Percentiles rank a stretch among this genome's conserved stretches.
Conservation (phyloP, 2,329 filamentous ascomycete species). For the Furcasterigmium sp. region DNA sequence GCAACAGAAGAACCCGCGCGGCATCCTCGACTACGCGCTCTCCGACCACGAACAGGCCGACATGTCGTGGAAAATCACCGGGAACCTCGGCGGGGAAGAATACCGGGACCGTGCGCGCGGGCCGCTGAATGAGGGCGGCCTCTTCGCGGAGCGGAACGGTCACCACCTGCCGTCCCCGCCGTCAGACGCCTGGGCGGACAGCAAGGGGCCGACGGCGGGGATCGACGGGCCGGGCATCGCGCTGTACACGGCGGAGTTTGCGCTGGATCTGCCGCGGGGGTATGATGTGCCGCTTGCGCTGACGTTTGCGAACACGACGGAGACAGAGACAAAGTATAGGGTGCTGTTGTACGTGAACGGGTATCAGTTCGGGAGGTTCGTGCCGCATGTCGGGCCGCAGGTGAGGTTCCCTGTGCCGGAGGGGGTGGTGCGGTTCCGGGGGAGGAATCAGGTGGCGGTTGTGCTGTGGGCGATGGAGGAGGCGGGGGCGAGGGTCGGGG, state of each 20-base stretch:
- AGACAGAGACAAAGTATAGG: slow-evolving; percentile 38
- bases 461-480: slow-evolving; percentile 58
- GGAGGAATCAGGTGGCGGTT: slow-evolving; percentile 61
- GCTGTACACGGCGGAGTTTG: slow-evolving; percentile 49
- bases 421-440: slow-evolving; percentile 61
- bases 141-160: slow-evolving; percentile 51
- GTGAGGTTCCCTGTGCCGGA: slow-evolving; percentile 62
- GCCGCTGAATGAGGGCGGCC: slow-evolving; percentile 56
- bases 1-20: slow-evolving; percentile 52
- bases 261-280: slow-evolving; percentile 42
- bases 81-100: slow-evolving; percentile 54
- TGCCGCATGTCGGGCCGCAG: slow-evolving; percentile 65
- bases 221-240: slow-evolving; percentile 43
- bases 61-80: slow-evolving; percentile 56
- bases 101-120: slow-evolving; percentile 51
- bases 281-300: slow-evolving; percentile 55
- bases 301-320: slow-evolving; percentile 39
- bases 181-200: slow-evolving; percentile 32
- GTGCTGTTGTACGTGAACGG: slow-evolving; percentile 65
- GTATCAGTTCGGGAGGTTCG: slow-evolving; percentile 53
- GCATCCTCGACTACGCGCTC: slow-evolving; percentile 52
- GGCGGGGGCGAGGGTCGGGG: slow-evolving; percentile 36
- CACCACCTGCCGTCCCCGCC: slow-evolving; percentile 48
- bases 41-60: slow-evolving; percentile 36
- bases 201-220: slow-evolving; percentile 26